A percentile compares a stretch with the other conserved stretches of the same genome.
These are phyloP conservation scores for Coemansia sp. DNA, from an alignment of 192 early-diverging fungal genomes.

Conservation along the genomic window DNA sequence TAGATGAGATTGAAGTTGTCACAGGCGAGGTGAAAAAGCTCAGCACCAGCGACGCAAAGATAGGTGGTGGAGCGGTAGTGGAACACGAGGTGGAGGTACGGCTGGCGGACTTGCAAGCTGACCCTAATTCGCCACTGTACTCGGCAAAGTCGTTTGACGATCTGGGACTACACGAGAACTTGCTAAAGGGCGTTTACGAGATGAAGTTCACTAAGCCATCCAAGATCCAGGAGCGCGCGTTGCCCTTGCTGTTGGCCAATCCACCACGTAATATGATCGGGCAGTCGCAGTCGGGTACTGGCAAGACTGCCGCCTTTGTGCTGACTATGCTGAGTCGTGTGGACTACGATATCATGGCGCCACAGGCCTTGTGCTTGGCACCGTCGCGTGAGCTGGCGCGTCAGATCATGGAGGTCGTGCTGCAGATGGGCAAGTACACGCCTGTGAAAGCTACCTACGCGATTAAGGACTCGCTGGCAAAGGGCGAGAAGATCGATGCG, in stretches of 20 bases:
- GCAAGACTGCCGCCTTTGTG: conserved; percentile 96
- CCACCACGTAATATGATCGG: conserved; percentile 97
- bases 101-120: conserved; percentile 68
- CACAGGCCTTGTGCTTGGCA: conserved; percentile 90
- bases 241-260: conserved; percentile 84
- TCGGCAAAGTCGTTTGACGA: conserved; percentile 81
- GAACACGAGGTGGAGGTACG: conserved; percentile 65
- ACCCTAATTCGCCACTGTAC: conserved; percentile 77
- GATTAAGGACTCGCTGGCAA: conserved; percentile 71
- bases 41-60: conserved; percentile 12
- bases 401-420: conserved; percentile 91
- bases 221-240: conserved; percentile 94
- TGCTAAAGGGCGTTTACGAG: conserved; percentile 92
- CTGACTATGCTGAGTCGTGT: conserved; percentile 91
- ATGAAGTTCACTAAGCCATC: conserved; percentile 94
- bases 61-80: neutral
- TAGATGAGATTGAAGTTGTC: conserved; percentile 42
- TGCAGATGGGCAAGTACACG: conserved; percentile 92
- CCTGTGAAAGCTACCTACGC: conserved; percentile 73
- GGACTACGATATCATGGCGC: conserved; percentile 65
- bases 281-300: conserved; percentile 97
- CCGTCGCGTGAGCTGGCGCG: conserved; percentile 93
- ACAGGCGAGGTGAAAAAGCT: conserved; percentile 25
- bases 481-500: conserved; percentile 66
- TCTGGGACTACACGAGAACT: conserved; percentile 72